Evolutionary conservation across 78 protist genomes (phyloP).

Genomic region (Bigelowiella natans): DNA sequence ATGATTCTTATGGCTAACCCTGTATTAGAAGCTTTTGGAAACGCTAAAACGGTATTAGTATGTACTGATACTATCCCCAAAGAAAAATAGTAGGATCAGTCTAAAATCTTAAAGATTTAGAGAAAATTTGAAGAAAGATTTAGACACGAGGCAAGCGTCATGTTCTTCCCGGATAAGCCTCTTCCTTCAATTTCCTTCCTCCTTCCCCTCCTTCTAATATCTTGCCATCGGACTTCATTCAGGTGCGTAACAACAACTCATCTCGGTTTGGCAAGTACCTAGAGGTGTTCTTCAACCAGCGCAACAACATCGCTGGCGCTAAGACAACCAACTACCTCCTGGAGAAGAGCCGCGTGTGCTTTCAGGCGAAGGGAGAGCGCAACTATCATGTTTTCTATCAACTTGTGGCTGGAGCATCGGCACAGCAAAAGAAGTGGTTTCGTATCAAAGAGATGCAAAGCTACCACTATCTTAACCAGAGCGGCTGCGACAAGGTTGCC

Average conservation of each 20-base stretch:
- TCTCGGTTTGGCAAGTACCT: conserved; percentile 5
- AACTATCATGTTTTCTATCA: conserved; percentile 74
- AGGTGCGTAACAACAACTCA: not conserved
- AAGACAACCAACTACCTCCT: conserved; percentile 34
- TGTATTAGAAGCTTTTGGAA: not conserved
- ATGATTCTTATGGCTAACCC: not conserved
- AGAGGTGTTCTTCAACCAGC: not conserved
- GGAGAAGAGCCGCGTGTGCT: conserved; percentile 69
- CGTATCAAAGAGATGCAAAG: not conserved
- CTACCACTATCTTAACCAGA: conserved; percentile 1
- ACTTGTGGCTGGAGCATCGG: not conserved
- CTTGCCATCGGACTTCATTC: too few species aligned
- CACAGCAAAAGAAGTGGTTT: not conserved
- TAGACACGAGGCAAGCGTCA: too few species aligned
- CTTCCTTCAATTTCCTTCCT: too few species aligned
- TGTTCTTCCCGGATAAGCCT: too few species aligned
- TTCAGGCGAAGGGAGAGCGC: conserved; percentile 65
- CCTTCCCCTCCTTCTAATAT: too few species aligned
- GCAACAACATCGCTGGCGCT: conserved; percentile 24
- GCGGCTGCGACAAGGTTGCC: not conserved
- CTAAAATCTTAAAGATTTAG: too few species aligned
- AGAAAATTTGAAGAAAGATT: too few species aligned
- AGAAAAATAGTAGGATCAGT: too few species aligned
- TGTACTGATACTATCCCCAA: too few species aligned
- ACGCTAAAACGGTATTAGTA: conserved; percentile 14